A percentile compares a stretch with the other conserved stretches of the same genome.
Evolutionary conservation across 768 basidiomycete genomes (phyloP).

Genomic region (Tephrocybe sp.): DNA sequence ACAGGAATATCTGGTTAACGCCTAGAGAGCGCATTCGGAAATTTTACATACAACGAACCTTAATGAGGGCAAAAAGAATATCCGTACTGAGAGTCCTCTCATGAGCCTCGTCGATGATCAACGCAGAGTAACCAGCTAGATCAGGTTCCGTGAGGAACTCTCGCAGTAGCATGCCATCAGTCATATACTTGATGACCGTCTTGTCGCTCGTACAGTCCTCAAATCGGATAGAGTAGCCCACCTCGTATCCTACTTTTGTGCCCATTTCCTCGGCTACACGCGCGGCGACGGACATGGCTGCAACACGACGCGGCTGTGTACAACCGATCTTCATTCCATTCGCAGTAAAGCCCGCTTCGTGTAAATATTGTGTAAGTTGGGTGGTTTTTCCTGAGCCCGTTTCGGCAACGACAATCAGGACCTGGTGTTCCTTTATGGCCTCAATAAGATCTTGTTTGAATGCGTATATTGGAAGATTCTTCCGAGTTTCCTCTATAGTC

Average conservation of each 20-base stretch:
- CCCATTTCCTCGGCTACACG: conserved; percentile 99
- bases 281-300: conserved; percentile 98
- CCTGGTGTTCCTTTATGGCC: conserved; percentile 88
- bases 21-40: conserved; percentile 20
- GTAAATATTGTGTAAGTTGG: conserved; percentile 95
- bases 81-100: conserved; percentile 98
- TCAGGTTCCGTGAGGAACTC: conserved; percentile 98
- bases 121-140: conserved; percentile 87
- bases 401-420: conserved; percentile 96
- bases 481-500: conserved; percentile 90
- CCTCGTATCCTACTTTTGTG: conserved; percentile 93
- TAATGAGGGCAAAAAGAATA: conserved; percentile 96
- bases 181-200: conserved; percentile 99
- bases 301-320: conserved; percentile 97
- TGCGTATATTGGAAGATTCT: conserved; percentile 87
- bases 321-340: conserved; percentile 90
- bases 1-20: conserved; percentile 21
- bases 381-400: conserved; percentile 99
- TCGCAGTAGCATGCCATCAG: conserved; percentile 96
- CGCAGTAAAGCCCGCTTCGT: conserved; percentile 94
- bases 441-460: conserved; percentile 87
- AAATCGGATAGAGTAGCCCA: conserved; percentile 99
- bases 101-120: conserved; percentile 99
- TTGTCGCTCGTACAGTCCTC: conserved; percentile 99
- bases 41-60: conserved; percentile 60